Base-by-base conservation (phyloP, 2,329 filamentous ascomycete species). In the Colletotrichum sidae region DNA sequence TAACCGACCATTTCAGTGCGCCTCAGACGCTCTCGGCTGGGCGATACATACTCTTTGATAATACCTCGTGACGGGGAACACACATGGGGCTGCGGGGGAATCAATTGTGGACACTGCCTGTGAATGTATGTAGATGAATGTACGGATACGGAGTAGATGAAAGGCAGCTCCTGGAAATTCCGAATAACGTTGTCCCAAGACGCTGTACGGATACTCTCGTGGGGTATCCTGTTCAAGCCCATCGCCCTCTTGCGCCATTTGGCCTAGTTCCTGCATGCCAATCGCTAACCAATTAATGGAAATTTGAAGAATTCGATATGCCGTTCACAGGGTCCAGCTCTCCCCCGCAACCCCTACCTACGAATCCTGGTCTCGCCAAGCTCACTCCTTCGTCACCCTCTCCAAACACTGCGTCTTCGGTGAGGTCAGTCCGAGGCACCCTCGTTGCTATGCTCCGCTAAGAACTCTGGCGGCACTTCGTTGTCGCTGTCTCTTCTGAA, bases 381-480 rank as follows among this genome's bases (percentile, higher is more conserved):
- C 39, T 12, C 17, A 55, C 39, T 10, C 49, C 15, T 34, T 12
- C 55, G 45, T 50, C 25, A 42, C 41, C 50, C 6, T 2, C 11
- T 44, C 17, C 53, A 59, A 34, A n/a, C 54, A 8, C 34, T 46
- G 9, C 46, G 33, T 17, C 9, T 9, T 12, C 47, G 38, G 17
- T 58, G 55, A 17, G 11, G 25, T 58, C 55, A 60, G 37, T 65
- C 59, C 12, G 60, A 55, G 13, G 55, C 25, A 4, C 45, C 57
- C 17, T 66, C 60, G 10, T 71, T 52, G 33, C 53, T 68, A 45
- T 84, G 80, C 69, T 85, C 81, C 10, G 80, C 80, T 7, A 87
- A 68, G 68, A 88, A 86, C 63, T 87, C 84, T 0, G 76, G 74
- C 1, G 85, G 84, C 8, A 87, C 79, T 55, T 84, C 83, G 53